These are phyloP conservation scores for Pseudofabraea citricarpa DNA, from an alignment of 2,329 filamentous ascomycete species.

Conservation along the genomic window DNA sequence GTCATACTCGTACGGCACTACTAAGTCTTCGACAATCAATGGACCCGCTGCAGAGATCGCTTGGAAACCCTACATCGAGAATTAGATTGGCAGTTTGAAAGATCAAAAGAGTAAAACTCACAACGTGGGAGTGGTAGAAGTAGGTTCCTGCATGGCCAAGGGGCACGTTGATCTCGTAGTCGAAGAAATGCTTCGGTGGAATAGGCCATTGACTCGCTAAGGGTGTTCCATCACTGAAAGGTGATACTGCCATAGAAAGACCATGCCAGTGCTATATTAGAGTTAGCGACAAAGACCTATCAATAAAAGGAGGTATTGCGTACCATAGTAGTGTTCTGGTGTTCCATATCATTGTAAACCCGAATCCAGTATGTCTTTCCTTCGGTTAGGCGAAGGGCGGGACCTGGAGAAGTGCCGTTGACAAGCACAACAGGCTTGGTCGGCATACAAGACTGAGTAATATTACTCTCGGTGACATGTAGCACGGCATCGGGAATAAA, in stretches of 20 bases:
- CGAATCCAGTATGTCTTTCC: constrained; percentile 44
- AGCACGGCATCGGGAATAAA: constrained; percentile 36
- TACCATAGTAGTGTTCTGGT: constrained; percentile 47
- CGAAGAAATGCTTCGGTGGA: constrained; percentile 45
- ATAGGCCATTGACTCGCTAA: constrained; percentile 49
- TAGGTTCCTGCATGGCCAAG: constrained; percentile 44
- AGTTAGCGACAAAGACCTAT: not conserved
- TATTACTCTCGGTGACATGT: constrained; percentile 32
- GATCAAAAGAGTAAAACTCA: not conserved
- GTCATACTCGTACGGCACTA: constrained; percentile 54
- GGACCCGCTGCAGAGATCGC: constrained; percentile 41
- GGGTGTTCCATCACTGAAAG: constrained; percentile 48
- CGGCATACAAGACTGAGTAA: constrained; percentile 31
- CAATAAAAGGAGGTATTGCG: not conserved
- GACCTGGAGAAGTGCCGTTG: constrained; percentile 45
- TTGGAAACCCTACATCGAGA: constrained; percentile 48
- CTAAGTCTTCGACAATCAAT: constrained; percentile 39
- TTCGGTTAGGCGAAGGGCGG: constrained; percentile 35
- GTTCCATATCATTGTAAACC: constrained; percentile 46
- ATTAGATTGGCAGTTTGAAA: too few relatives aligned
- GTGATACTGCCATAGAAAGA: constrained; percentile 40
- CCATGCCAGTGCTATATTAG: constrained; percentile 49
- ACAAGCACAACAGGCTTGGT: constrained; percentile 34
- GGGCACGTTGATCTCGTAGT: constrained; percentile 45
- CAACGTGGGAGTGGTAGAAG: not conserved